Evolutionary conservation across 192 early-diverging fungal species (phyloP), one percentile per base, ranked within the genome.

Genomic region (Podila epicladia): DNA sequence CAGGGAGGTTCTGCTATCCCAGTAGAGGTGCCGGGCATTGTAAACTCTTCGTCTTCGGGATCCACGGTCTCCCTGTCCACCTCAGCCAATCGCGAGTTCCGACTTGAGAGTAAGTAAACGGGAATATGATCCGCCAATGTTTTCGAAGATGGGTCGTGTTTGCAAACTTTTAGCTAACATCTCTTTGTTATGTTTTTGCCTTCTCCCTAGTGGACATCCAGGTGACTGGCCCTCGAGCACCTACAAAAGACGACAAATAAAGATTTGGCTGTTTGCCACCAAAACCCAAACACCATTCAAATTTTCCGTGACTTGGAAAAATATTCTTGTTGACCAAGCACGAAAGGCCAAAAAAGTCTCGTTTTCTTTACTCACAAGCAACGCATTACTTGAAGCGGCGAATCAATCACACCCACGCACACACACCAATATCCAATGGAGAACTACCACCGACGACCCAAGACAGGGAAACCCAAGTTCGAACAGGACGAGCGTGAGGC

Each of bases 41-140:
- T 17, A 11, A 45, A 55, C 24, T 12, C n/a, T 24, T 19, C 22
- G 33, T 26, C 29, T 32, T 20, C 59, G 17, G 20, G 31, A 19
- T 61, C 59, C 11, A 17, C 59, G 29, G 31, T 26, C 9, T 61
- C 59, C 17, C 13, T 61, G 22, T 26, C 59, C 9, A 9, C 59
- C 59, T 61, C 59, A 19, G 20, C 35, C n/a, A 29, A 37, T 24
- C 35, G 62, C 62, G 77, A 80, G 53, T 80, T 80, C 38, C 70
- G 77, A 41, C 60, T 80, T 17, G 77, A 80, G 67, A 80, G 77
- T 80, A 69, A 73, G 77, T 80, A 12, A 26, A 26, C 5, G 13
- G 33, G 17, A 61, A 61, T 3, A 31, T 20, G 12, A 2, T 60
- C 22, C 19, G 37, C 37, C 53, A 55, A n/a, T 24, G 20, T 37